A percentile compares a stretch with the other conserved stretches of the same genome.
phyloP scores from a whole-genome alignment of 495 filamentous ascomycete genomes.

The Aspergillus campestris region DNA sequence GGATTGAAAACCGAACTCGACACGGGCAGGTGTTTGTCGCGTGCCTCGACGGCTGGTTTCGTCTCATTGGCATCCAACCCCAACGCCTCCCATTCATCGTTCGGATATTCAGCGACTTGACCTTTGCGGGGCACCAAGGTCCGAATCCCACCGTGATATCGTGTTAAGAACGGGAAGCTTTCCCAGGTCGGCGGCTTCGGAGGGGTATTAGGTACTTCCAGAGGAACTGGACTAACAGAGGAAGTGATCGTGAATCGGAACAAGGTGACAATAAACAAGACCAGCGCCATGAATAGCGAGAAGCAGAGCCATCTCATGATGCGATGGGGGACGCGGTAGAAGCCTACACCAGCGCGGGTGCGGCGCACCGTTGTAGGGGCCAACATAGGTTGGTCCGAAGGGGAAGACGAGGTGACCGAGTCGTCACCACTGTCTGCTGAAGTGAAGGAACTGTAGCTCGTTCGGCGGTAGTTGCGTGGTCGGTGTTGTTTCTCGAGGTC shows the following conservation, averaged over 20 bases:
- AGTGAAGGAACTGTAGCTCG: slow-evolving; percentile 19
- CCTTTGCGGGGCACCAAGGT: slow-evolving; percentile 51
- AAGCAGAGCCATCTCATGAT: slow-evolving; percentile 66
- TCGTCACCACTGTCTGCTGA: slow-evolving; percentile 22
- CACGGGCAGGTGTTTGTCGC: slow-evolving; percentile 18
- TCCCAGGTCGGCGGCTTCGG: slow-evolving; percentile 68
- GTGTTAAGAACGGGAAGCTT: slow-evolving; percentile 65
- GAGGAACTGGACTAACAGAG: slow-evolving; percentile 51
- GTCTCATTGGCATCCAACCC: slow-evolving; percentile 4
- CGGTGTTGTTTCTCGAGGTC: slow-evolving; percentile 34
- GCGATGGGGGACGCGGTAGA: slow-evolving; percentile 52
- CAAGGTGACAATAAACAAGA: slow-evolving; percentile 64
- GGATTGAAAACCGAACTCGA: slow-evolving; percentile 56
- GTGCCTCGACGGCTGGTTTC: slow-evolving; percentile 7
- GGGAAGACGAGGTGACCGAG: slow-evolving; percentile 19
- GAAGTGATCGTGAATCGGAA: slow-evolving; percentile 57
- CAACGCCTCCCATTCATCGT: slow-evolving; percentile 25
- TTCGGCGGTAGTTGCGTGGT: slow-evolving; percentile 15
- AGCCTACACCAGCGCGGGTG: slow-evolving; percentile 29
- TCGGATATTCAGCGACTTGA: slow-evolving; percentile 73
- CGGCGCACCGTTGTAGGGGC: slow-evolving; percentile 30
- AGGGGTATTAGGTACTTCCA: slow-evolving; percentile 43
- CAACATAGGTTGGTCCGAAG: slow-evolving; percentile 50
- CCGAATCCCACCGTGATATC: slow-evolving; percentile 78
- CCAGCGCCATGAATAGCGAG: slow-evolving; percentile 54